Evolutionary conservation across 768 basidiomycete genomes (phyloP).

Genomic region (Neoboletus brunneissimus): DNA sequence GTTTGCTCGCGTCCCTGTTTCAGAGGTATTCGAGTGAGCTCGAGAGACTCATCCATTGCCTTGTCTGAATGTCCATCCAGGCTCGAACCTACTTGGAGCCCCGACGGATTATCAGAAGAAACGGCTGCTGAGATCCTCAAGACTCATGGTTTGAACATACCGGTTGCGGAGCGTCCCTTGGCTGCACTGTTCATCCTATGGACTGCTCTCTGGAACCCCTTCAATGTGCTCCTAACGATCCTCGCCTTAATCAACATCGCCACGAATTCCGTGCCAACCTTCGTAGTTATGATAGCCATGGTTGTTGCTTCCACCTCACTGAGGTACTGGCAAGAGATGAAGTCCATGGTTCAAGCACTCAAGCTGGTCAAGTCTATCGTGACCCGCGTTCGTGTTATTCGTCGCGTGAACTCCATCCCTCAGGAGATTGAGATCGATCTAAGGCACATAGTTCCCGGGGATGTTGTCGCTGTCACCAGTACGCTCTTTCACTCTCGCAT

Average conservation of each 20-base stretch:
- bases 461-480: constrained; percentile 33
- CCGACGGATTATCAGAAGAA: constrained; percentile 25
- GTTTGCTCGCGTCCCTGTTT: constrained; percentile 24
- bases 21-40: constrained; percentile 25
- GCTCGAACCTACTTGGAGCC: constrained; percentile 27
- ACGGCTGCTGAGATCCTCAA: constrained; percentile 16
- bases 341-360: constrained; percentile 35
- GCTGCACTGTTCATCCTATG: constrained; percentile 29
- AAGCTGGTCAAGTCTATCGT: constrained; percentile 34
- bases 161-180: constrained; percentile 32
- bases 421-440: constrained; percentile 32
- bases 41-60: neutral
- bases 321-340: constrained; percentile 36
- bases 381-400: constrained; percentile 33
- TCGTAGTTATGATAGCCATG: constrained; percentile 36
- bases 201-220: constrained; percentile 35
- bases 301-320: constrained; percentile 35
- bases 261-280: constrained; percentile 32
- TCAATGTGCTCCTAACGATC: constrained; percentile 32
- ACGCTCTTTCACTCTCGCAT: neutral
- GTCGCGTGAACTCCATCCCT: constrained; percentile 16
- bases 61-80: constrained; percentile 11
- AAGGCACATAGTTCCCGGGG: constrained; percentile 33
- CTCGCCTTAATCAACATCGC: constrained; percentile 34
- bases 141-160: constrained; percentile 26